Evolutionary conservation across 2,329 filamentous ascomycete species (phyloP), one percentile per base, ranked within the genome.

Genomic region (Calonectria hongkongensis): DNA sequence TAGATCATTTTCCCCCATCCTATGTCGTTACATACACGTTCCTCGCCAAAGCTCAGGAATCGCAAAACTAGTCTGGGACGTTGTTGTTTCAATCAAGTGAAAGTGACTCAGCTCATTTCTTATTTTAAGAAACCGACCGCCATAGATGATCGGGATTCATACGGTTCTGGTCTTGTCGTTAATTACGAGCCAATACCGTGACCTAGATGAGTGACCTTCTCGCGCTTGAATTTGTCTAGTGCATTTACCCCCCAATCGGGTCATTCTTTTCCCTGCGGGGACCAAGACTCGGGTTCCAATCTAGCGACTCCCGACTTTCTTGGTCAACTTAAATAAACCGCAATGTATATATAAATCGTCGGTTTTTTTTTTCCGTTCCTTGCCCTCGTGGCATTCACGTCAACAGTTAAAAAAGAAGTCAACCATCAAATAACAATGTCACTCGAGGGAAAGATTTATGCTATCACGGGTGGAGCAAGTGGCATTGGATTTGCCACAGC

Each of bases 401-500:
- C 36, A 16, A 62, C 13, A 27, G 33, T 45, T 21, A 21, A 21
- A 4, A 4, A 28, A 13, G 10, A 6, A 18, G 27, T 33, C 39
- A 8, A n/a, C 21, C 18, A 41, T 48, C 45, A 28, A 18, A 30
- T 62, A 51, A 43, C n/a, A n/a, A 83, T 83, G 82, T 79, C 80
- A 25, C 78, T 83, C 5, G 48, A 74, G 16, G 81, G 80, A 27
- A 84, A 83, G 74, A 81, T 86, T 18, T 85, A 83, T 66, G 85
- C 84, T 58, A 79, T 87, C 50, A 87, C 85, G 3, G 85, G 85
- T 25, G 85, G 83, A 56, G 85, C 85, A 18, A 85, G 84, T 65
- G 85, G 86, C 21, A 88, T 88, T 71, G 86, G 86, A 3, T 79
- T 86, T 25, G 84, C 84, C 33, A 84, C 86, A 3, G 83, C 85